Percentiles rank a stretch among this genome's conserved stretches.
Conservation (phyloP, 78 protist genomes). For the Goniomonas avonlea region DNA sequence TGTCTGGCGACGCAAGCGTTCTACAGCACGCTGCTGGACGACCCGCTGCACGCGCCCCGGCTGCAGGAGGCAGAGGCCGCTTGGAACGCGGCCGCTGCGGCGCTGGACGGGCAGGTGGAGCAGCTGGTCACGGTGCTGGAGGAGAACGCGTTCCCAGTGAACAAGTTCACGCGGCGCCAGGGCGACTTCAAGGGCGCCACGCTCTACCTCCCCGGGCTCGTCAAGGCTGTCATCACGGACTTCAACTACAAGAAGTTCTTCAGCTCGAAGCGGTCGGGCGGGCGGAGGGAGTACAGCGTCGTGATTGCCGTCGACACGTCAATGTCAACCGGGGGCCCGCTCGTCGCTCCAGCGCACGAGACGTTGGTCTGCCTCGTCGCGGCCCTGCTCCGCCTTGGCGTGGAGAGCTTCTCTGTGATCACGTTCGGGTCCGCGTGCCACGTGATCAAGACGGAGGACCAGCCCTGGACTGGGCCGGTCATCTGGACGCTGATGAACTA, state of each 20-base stretch:
- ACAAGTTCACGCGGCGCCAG: conserved; percentile 17
- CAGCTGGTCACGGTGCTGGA: background rate
- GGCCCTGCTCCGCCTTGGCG: background rate
- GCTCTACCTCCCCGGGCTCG: conserved; percentile 21
- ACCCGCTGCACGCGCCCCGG: background rate
- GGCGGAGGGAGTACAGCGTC: conserved; percentile 7
- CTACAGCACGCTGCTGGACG: background rate
- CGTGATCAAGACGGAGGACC: background rate
- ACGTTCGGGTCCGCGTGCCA: background rate
- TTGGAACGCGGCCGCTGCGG: background rate
- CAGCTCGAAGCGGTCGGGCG: background rate
- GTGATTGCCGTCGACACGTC: background rate
- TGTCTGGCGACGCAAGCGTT: background rate
- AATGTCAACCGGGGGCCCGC: background rate
- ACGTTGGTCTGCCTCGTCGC: background rate
- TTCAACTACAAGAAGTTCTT: conserved; percentile 26
- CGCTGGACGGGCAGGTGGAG: background rate
- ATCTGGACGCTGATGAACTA: background rate
- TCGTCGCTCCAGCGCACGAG: background rate
- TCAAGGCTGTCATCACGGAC: conserved; percentile 23
- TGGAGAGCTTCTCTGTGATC: background rate
- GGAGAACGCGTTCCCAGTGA: background rate
- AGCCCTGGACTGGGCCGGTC: background rate
- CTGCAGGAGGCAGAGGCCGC: too few species aligned
- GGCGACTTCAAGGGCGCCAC: background rate